These are phyloP conservation scores for Barbarea vulgaris DNA, from an alignment of 345 rosid species.

Conservation along the genomic window DNA sequence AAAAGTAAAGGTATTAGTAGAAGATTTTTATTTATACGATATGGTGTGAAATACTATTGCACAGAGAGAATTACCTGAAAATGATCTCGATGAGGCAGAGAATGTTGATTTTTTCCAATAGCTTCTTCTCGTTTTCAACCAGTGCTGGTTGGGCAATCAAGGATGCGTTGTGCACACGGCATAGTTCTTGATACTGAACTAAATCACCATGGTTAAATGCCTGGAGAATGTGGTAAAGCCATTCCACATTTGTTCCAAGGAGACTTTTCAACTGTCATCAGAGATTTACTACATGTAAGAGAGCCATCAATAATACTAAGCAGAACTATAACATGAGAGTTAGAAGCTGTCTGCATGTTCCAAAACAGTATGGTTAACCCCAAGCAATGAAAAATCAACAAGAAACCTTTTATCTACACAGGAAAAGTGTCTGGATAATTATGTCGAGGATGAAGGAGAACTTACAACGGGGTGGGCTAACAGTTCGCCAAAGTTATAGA, in stretches of 20 bases:
- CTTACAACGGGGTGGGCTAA: constrained; percentile 99
- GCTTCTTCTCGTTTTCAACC: constrained; percentile 86
- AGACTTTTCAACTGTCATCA: constrained; percentile 82
- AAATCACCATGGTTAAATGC: constrained; percentile 92
- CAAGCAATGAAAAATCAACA: background rate
- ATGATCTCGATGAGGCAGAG: constrained; percentile 98
- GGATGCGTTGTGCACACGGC: constrained; percentile 80
- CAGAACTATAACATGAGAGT: background rate
- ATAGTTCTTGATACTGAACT: constrained; percentile 80
- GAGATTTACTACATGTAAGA: constrained; percentile 11
- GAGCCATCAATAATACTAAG: background rate
- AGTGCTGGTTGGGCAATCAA: constrained; percentile 91
- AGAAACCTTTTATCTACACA: background rate
- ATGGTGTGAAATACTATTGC: background rate
- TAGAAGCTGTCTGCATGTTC: background rate
- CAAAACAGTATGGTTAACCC: background rate
- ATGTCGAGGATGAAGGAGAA: constrained; percentile 7
- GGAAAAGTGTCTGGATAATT: background rate
- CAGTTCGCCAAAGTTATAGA: constrained; percentile 97
- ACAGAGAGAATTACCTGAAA: constrained; percentile 63
- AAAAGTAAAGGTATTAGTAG: background rate
- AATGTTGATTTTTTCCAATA: constrained; percentile 94
- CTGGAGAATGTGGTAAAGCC: constrained; percentile 95
- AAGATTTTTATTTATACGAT: background rate
- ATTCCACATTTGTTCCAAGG: constrained; percentile 82